Base-by-base conservation (phyloP, 352 stramenopile species). In the Globisporangium nunn region DNA sequence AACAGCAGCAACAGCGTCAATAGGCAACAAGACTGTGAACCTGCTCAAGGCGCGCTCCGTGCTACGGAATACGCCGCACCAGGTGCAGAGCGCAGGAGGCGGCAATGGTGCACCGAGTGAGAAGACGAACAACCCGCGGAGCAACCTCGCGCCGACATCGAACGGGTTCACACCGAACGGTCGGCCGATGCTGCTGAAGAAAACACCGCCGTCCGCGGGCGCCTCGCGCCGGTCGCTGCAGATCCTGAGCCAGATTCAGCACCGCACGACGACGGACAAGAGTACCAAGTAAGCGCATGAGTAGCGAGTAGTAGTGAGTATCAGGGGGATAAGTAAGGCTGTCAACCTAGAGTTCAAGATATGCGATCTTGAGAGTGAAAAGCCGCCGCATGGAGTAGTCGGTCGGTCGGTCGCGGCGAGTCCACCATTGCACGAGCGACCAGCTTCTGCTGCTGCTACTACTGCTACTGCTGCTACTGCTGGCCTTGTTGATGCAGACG, bases 241-340 rank as follows among this genome's bases (percentile, higher is more conserved):
- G 58, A 93, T 93, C 53, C 64, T 93, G 30, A 93, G 83, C 65
- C 76, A 91, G 56, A 90, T 93, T 52, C 75, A 84, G 57, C 74
- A 87, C 67, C 73, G 69, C 59, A 70, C 68, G 37, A 40, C 35
- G 7, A 14, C 37, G 37, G 37, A 43, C 12, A 43, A 14, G 37
- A 43, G 37, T 12, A 43, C 11, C 37, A 43, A 43, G 35, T 40
- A 8, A 37, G 8, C 33, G 8, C 7, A 14, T 37, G 33, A 37
- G 33, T 37, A 14, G 10, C 1, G 35, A 41, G 35, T 41, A 11
- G 35, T 41, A 11, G 35, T 12, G 14, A 11, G 6, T 8, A 8
- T 37, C 6, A 8, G 33, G 10, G 10, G 33, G 10, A 8, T 14
- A 14, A 11, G 35, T 40, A 41, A 41, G 8, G 23, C 4, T 41